phyloP scores from a whole-genome alignment of 176 grass and related monocot species.

The Aegilops speltoides region DNA sequence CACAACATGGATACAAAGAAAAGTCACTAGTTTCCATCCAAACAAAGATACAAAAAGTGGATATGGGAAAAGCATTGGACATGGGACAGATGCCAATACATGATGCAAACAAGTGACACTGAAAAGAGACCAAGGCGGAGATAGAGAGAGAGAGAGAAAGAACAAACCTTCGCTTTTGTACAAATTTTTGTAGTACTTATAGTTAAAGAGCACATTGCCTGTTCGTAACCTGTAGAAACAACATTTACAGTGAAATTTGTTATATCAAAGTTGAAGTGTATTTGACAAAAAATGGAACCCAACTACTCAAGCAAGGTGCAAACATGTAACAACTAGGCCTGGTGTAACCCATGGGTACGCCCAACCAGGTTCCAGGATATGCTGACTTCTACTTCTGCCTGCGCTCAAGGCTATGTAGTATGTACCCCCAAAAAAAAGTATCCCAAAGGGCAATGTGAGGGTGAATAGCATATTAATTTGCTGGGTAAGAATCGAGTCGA shows the following conservation, averaged over 20 bases:
- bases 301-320: neutral
- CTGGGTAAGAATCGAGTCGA: neutral
- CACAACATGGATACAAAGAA: slow-evolving; percentile 6
- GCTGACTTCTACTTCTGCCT: neutral
- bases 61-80: neutral
- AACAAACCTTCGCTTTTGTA: slow-evolving; percentile 74
- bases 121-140: neutral
- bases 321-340: neutral
- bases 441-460: neutral
- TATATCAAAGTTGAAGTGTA: slow-evolving; percentile 8
- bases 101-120: slow-evolving; percentile 14
- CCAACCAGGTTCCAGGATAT: neutral
- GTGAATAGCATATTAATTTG: neutral
- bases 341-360: neutral
- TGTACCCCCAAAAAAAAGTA: neutral
- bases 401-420: neutral
- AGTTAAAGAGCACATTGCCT: slow-evolving; percentile 90
- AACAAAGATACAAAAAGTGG: neutral
- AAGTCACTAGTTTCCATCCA: neutral
- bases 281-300: slow-evolving; percentile 10
- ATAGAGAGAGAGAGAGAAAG: neutral
- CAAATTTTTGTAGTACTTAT: slow-evolving; percentile 62
- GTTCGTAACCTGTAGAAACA: slow-evolving; percentile 58
- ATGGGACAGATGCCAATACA: neutral
- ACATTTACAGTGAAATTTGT: slow-evolving; percentile 10